A percentile compares a stretch with the other conserved stretches of the same genome.
Conservation (phyloP, 305 asterid species). For the Nicotiana rustica region DNA sequence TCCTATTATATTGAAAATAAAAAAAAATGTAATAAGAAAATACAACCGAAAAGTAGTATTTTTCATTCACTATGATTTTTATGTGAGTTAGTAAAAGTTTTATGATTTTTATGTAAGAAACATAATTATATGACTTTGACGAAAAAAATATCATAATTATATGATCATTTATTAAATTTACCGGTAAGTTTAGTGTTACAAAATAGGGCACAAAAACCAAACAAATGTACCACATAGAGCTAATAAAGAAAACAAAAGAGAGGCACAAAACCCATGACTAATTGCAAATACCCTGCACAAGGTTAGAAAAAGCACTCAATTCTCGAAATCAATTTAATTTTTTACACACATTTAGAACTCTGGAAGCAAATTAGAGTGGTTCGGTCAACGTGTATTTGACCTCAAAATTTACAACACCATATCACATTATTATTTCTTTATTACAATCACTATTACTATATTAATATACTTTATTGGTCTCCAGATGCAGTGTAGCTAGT, state of each 20-base stretch:
- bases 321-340: slow-evolving; percentile 18
- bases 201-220: slow-evolving; percentile 38
- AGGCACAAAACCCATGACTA: slow-evolving; percentile 55
- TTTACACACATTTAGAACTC: slow-evolving; percentile 30
- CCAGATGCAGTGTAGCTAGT: background rate
- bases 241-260: slow-evolving; percentile 35
- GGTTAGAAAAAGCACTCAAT: slow-evolving; percentile 25
- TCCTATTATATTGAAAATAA: no score
- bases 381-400: slow-evolving; percentile 53
- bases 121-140: no score
- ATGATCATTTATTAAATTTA: no score
- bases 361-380: background rate
- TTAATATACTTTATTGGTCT: background rate
- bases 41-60: no score
- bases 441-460: background rate
- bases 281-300: slow-evolving; percentile 50
- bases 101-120: no score
- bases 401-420: slow-evolving; percentile 41
- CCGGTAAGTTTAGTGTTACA: background rate
- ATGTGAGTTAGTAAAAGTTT: no score
- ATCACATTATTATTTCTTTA: background rate
- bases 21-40: no score
- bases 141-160: no score
- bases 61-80: no score
- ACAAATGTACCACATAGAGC: background rate